phyloP scores from a whole-genome alignment of 2,329 filamentous ascomycete genomes.

The Coniochaeta prunicola region DNA sequence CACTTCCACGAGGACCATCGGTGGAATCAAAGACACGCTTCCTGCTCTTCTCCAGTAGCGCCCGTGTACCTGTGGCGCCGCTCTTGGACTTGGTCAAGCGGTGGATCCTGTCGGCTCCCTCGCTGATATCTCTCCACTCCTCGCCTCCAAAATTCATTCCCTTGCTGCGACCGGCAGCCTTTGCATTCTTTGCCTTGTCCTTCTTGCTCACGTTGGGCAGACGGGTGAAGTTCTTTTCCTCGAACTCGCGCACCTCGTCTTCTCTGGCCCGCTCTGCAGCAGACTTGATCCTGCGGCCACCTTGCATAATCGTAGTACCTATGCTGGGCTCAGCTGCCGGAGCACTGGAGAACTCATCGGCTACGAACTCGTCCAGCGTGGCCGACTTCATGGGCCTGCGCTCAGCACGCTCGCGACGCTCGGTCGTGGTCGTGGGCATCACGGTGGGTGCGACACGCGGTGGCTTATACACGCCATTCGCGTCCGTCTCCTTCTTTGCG shows the following conservation, averaged over 20 bases:
- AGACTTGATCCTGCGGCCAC: constrained; percentile 74
- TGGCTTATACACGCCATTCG: constrained; percentile 75
- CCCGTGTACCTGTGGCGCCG: constrained; percentile 46
- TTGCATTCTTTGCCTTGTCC: constrained; percentile 60
- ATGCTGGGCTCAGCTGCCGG: constrained; percentile 84
- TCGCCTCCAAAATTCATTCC: constrained; percentile 78
- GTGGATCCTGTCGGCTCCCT: constrained; percentile 81
- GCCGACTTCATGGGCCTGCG: constrained; percentile 65
- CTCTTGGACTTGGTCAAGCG: constrained; percentile 67
- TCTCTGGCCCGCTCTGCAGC: constrained; percentile 70
- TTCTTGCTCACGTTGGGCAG: constrained; percentile 85
- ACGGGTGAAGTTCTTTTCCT: constrained; percentile 87
- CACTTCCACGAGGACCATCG: constrained; percentile 64
- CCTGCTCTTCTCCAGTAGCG: constrained; percentile 73
- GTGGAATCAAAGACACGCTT: constrained; percentile 65
- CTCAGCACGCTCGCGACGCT: constrained; percentile 54
- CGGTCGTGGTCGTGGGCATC: constrained; percentile 66
- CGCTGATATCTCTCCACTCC: constrained; percentile 81
- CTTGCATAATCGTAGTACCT: constrained; percentile 76
- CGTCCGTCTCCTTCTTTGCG: constrained; percentile 26
- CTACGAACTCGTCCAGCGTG: constrained; percentile 88
- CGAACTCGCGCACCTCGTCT: constrained; percentile 73
- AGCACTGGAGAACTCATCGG: constrained; percentile 72
- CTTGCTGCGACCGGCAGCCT: constrained; percentile 38
- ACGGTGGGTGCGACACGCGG: constrained; percentile 81